phyloP scores from a whole-genome alignment of 345 rosid species.

The Laguncularia racemosa region DNA sequence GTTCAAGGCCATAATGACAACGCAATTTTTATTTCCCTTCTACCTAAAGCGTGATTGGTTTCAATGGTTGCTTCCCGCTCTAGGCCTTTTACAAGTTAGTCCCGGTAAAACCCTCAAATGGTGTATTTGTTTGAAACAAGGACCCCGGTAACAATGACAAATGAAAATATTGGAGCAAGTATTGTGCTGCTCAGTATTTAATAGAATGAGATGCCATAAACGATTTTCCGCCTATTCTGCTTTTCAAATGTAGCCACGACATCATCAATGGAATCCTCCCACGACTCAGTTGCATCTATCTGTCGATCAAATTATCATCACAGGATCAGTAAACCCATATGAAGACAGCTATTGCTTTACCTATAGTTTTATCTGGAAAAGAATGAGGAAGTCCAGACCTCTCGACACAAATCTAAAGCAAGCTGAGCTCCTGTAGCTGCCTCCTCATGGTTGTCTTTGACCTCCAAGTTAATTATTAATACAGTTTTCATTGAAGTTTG shows the following conservation, averaged over 20 bases:
- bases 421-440: slow-evolving; percentile 89
- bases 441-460: slow-evolving; percentile 96
- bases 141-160: too few relatives aligned
- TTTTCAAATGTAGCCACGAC: slow-evolving; percentile 62
- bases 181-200: slow-evolving; percentile 14
- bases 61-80: too few relatives aligned
- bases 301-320: slow-evolving; percentile 8
- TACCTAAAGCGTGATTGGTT: too few relatives aligned
- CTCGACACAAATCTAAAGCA: slow-evolving; percentile 79
- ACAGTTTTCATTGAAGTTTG: slow-evolving; percentile 61
- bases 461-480: slow-evolving; percentile 88
- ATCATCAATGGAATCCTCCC: slow-evolving; percentile 88
- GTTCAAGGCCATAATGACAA: too few relatives aligned
- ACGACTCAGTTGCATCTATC: slow-evolving; percentile 74
- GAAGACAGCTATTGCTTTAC: too few relatives aligned
- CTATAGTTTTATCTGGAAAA: not conserved
- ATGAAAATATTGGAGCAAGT: too few relatives aligned
- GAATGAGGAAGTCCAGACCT: slow-evolving; percentile 29
- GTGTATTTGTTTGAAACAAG: too few relatives aligned
- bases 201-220: slow-evolving; percentile 73
- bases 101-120: too few relatives aligned
- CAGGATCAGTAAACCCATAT: not conserved
- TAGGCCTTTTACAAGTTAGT: too few relatives aligned
- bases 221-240: slow-evolving; percentile 65
- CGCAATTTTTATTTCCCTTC: too few relatives aligned